Evolutionary conservation across 352 stramenopile species (phyloP), one percentile per base, ranked within the genome.

Genomic region (Phytophthora capsici): DNA sequence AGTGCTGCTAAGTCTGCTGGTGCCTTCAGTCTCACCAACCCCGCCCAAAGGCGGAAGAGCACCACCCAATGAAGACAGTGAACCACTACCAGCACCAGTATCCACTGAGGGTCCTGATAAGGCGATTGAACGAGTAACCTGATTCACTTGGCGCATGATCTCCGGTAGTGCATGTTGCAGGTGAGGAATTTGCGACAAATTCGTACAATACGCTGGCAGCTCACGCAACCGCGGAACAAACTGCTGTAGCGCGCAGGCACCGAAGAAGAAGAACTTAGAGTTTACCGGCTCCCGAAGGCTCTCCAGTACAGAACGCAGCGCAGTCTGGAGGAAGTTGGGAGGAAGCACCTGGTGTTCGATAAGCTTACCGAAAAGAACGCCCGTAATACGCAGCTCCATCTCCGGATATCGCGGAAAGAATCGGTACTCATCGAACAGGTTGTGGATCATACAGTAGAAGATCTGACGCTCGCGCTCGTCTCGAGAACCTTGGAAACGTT

Each of bases 371-470:
- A 99, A 99, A 6, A 99, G 82, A 61, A 99, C 97, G 22, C 96
- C 98, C 7, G 97, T 99, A 71, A 99, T 99, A 5, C 97, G 93
- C 34, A 99, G 73, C 73, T 99, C 97, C 82, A 99, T 99, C 73
- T 99, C 97, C 6, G 97, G 97, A 71, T 99, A 99, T 61, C 98
- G 97, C 36, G 97, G 96, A 71, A 99, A 99, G 81, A 99, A 99
- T 50, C 96, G 88, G 75, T 99, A 99, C 77, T 99, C 97, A 67
- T 99, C 97, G 73, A 99, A 99, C 2, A 99, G 78, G 71, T 99
- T 99, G 79, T 99, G 97, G 62, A 99, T 98, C 97, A 99, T 99
- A 71, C 96, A 99, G 41, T 98, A 98, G 75, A 99, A 99, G 65
- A 99, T 99, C 74, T 99, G 97, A 51, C 98, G 97, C 67, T 99